Percentiles rank a stretch among this genome's conserved stretches.
Conservation (phyloP, 148 eudicot genomes). For the Beta vulgaris region DNA sequence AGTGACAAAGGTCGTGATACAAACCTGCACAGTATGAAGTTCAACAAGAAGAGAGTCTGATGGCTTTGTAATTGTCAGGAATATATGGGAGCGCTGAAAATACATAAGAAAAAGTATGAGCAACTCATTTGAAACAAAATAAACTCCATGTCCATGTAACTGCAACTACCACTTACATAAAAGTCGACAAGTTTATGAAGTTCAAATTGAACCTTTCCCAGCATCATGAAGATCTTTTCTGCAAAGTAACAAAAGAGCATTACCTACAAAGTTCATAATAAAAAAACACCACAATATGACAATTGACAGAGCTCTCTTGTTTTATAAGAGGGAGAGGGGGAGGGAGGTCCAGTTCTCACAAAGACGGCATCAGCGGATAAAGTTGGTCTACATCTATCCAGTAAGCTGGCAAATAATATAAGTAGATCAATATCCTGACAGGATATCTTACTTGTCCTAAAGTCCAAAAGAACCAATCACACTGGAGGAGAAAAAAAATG, state of each 20-base stretch:
- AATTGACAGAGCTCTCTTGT: neutral
- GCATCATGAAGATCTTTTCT: slow-evolving; percentile 67
- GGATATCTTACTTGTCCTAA: neutral
- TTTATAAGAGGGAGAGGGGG: neutral
- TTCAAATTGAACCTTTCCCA: slow-evolving; percentile 76
- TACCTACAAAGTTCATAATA: neutral
- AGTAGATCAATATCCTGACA: neutral
- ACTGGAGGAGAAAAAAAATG: neutral
- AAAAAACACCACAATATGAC: neutral
- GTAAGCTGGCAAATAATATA: neutral
- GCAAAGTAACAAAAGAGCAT: slow-evolving; percentile 30
- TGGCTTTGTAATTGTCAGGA: slow-evolving; percentile 76
- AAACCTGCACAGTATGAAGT: slow-evolving; percentile 94
- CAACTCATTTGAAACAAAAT: slow-evolving; percentile 1
- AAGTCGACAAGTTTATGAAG: slow-evolving; percentile 83
- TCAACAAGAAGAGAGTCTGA: slow-evolving; percentile 90
- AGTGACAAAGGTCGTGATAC: slow-evolving; percentile 23
- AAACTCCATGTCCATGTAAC: neutral
- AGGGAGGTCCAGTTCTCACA: neutral
- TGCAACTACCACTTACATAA: slow-evolving; percentile 57
- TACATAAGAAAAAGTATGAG: slow-evolving; percentile 12
- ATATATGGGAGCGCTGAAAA: slow-evolving; percentile 77
- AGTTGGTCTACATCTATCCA: neutral
- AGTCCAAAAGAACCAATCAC: no score
- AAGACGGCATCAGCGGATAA: no score